A percentile compares a stretch with the other conserved stretches of the same genome.
phyloP scores from a whole-genome alignment of 768 basidiomycete genomes.

The Termitomyces sp. region DNA sequence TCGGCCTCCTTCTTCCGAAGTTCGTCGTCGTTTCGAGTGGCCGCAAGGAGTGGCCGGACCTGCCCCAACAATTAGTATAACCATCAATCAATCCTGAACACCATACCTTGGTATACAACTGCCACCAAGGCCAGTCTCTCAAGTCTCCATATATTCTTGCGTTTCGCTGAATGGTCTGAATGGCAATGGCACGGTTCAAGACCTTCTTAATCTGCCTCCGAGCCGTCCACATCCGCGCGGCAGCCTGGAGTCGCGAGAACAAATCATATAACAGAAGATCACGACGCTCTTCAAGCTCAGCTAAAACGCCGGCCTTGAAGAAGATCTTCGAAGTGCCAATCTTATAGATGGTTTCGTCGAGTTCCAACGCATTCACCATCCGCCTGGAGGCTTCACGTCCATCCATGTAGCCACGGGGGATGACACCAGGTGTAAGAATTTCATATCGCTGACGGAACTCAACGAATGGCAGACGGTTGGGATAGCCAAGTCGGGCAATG shows the following conservation, averaged over 20 bases:
- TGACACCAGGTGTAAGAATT: slow-evolving; percentile 88
- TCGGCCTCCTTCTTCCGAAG: slow-evolving; percentile 85
- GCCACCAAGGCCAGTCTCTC: slow-evolving; percentile 99
- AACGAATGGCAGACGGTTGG: slow-evolving; percentile 93
- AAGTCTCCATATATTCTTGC: slow-evolving; percentile 88
- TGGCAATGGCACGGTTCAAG: slow-evolving; percentile 86
- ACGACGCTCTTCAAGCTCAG: slow-evolving; percentile 90
- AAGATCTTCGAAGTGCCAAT: slow-evolving; percentile 98
- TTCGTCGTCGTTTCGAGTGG: slow-evolving; percentile 91
- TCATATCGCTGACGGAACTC: slow-evolving; percentile 98
- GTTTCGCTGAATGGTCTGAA: slow-evolving; percentile 91
- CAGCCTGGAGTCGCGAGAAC: slow-evolving; percentile 85
- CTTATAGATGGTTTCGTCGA: slow-evolving; percentile 81
- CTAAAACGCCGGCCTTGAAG: slow-evolving; percentile 97
- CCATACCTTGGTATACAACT: slow-evolving; percentile 85
- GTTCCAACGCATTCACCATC: slow-evolving; percentile 86
- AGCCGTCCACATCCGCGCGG: slow-evolving; percentile 80
- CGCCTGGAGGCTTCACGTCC: slow-evolving; percentile 90
- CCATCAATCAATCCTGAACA: neutral
- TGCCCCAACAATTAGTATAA: slow-evolving; percentile 23
- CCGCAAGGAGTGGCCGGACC: slow-evolving; percentile 90
- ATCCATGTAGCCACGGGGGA: slow-evolving; percentile 96
- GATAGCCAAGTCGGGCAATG: slow-evolving; percentile 95
- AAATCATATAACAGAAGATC: slow-evolving; percentile 86
- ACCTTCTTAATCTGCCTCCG: slow-evolving; percentile 92